phyloP scores from a whole-genome alignment of 108 stramenopile species.

The Nitzschia sp. region DNA sequence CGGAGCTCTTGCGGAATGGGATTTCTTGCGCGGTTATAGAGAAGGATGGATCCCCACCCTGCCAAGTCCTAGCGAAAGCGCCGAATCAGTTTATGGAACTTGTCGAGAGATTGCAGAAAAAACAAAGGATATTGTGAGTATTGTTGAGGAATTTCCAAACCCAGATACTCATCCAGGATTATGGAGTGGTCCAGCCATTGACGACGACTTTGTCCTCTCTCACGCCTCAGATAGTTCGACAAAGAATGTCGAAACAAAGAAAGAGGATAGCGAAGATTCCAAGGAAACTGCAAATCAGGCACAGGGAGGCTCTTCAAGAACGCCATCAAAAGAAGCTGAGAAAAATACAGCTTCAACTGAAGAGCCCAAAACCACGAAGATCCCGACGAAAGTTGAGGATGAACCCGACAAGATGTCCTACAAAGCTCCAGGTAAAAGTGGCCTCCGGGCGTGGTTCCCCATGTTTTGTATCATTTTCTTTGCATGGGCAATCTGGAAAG shows the following conservation, averaged over 20 bases:
- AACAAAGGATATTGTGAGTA: conserved; percentile 39
- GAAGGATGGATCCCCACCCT: conserved; percentile 74
- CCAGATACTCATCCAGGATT: background rate
- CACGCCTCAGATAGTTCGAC: conserved; percentile 25
- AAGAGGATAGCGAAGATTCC: background rate
- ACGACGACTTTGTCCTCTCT: conserved; percentile 63
- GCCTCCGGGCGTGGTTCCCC: conserved; percentile 15
- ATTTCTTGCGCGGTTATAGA: conserved; percentile 57
- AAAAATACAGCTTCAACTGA: background rate
- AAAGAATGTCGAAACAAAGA: background rate
- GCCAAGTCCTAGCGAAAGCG: background rate
- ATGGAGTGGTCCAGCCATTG: conserved; percentile 39
- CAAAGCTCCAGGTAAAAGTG: background rate
- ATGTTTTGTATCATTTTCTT: conserved; percentile 27
- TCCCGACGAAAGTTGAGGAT: background rate
- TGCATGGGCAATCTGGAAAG: conserved; percentile 30
- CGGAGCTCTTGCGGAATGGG: conserved; percentile 72
- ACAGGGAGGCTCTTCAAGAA: background rate
- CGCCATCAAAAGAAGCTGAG: background rate
- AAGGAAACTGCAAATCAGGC: background rate
- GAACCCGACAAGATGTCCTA: background rate
- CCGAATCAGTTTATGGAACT: conserved; percentile 44
- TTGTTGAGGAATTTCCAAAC: conserved; percentile 45
- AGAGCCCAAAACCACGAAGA: background rate
- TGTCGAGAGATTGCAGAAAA: conserved; percentile 50